Conservation (phyloP, 2,329 filamentous ascomycete genomes). For the Clonostachys rhizophaga region DNA sequence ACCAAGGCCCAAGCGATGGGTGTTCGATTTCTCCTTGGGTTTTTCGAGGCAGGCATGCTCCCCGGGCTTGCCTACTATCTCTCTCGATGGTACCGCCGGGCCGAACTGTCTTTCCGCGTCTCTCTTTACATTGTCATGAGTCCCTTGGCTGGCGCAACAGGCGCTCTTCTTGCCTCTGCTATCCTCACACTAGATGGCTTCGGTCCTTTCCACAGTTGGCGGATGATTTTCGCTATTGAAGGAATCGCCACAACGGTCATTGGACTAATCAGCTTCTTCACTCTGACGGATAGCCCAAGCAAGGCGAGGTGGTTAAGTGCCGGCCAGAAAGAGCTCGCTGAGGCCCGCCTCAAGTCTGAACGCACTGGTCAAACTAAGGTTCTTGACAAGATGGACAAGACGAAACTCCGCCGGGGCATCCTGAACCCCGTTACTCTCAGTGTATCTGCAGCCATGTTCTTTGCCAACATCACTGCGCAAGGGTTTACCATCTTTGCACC, state of each 20-base stretch:
- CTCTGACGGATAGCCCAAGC: constrained; percentile 24
- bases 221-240: constrained; percentile 60
- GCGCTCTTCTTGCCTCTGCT: constrained; percentile 43
- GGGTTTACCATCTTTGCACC: constrained; percentile 26
- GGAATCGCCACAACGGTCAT: constrained; percentile 20
- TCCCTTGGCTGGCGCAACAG: constrained; percentile 49
- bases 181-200: constrained; percentile 40
- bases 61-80: constrained; percentile 48
- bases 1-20: constrained; percentile 41
- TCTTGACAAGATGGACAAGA: constrained; percentile 23
- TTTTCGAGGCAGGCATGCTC: constrained; percentile 47
- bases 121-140: constrained; percentile 58
- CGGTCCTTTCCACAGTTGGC: constrained; percentile 31
- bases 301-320: constrained; percentile 21
- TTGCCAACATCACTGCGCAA: constrained; percentile 22
- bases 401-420: constrained; percentile 19
- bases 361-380: constrained; percentile 16
- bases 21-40: constrained; percentile 44
- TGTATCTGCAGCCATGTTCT: constrained; percentile 36
- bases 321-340: constrained; percentile 22
- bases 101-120: constrained; percentile 16
- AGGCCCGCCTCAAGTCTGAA: constrained; percentile 24
- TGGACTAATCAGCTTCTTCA: constrained; percentile 20
- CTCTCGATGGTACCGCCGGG: constrained; percentile 56
- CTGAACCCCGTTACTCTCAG: constrained; percentile 40